Conservation (phyloP, 768 basidiomycete species). For the Pleurotus salmoneostramineus region DNA sequence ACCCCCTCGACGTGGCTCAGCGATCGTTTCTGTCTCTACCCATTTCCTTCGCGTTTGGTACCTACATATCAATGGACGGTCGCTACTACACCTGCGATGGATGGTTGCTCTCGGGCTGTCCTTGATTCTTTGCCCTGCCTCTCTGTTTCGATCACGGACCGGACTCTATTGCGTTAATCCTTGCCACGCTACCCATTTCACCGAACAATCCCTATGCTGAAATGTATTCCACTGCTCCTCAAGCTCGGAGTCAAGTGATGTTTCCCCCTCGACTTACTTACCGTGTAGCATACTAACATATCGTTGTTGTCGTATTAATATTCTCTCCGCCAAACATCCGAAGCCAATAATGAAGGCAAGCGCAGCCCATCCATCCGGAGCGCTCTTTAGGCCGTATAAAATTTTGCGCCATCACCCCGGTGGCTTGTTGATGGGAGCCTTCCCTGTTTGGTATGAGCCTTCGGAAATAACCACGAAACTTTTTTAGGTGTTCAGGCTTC, state of each 20-base stretch:
- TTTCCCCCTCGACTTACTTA: too few species aligned
- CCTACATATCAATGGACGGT: neutral
- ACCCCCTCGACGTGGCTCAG: neutral
- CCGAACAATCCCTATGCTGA: neutral
- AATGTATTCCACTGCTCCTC: too few species aligned
- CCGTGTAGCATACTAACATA: too few species aligned
- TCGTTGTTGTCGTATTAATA: neutral
- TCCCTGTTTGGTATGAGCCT: neutral
- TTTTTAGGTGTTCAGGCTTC: too few species aligned
- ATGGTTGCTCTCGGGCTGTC: neutral
- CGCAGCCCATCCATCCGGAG: neutral
- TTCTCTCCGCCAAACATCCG: neutral
- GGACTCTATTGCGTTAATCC: neutral
- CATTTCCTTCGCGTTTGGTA: neutral
- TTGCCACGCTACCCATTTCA: neutral
- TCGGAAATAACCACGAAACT: neutral
- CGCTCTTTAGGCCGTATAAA: neutral
- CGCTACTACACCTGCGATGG: constrained; percentile 3
- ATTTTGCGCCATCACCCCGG: neutral
- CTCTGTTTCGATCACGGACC: neutral
- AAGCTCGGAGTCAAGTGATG: too few species aligned
- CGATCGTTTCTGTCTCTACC: neutral
- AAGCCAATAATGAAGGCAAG: neutral
- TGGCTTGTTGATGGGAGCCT: constrained; percentile 6
- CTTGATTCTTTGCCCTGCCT: neutral